These are phyloP conservation scores for Austropuccinia psidii DNA, from an alignment of 1,284 basidiomycete genomes.

Conservation along the genomic window DNA sequence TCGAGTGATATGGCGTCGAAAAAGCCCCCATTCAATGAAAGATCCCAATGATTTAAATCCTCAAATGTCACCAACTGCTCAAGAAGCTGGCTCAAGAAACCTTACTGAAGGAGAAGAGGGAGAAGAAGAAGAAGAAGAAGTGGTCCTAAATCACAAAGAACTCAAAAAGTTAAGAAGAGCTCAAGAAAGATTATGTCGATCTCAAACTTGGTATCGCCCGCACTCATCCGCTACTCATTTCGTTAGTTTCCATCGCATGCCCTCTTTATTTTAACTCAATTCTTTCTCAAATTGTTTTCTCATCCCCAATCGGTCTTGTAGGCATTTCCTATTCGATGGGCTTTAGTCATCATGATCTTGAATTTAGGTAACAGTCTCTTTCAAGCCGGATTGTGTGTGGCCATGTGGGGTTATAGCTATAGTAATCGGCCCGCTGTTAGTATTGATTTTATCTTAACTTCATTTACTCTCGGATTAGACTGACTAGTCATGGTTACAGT, in stretches of 20 bases:
- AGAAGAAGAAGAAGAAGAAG: slow-evolving; percentile 2
- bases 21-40: background rate
- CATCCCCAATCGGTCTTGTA: background rate
- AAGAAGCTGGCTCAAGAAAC: background rate
- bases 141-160: background rate
- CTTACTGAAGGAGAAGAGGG: background rate
- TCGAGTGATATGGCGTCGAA: slow-evolving; percentile 12
- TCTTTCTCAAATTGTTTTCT: background rate
- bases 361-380: slow-evolving; percentile 36
- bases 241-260: background rate
- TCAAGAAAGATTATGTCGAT: slow-evolving; percentile 12
- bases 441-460: background rate
- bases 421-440: slow-evolving; percentile 20
- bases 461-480: background rate
- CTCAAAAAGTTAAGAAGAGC: background rate
- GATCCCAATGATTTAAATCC: slow-evolving; percentile 27
- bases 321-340: slow-evolving; percentile 29
- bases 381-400: slow-evolving; percentile 32
- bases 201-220: slow-evolving; percentile 36
- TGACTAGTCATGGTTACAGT: background rate
- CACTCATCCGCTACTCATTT: slow-evolving; percentile 33
- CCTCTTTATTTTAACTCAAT: background rate
- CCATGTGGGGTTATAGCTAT: slow-evolving; percentile 37
- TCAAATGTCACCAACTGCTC: background rate
- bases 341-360: background rate